Evolutionary conservation across 768 basidiomycete species (phyloP), one percentile per base, ranked within the genome.

Genomic region (Lentinula sp.): DNA sequence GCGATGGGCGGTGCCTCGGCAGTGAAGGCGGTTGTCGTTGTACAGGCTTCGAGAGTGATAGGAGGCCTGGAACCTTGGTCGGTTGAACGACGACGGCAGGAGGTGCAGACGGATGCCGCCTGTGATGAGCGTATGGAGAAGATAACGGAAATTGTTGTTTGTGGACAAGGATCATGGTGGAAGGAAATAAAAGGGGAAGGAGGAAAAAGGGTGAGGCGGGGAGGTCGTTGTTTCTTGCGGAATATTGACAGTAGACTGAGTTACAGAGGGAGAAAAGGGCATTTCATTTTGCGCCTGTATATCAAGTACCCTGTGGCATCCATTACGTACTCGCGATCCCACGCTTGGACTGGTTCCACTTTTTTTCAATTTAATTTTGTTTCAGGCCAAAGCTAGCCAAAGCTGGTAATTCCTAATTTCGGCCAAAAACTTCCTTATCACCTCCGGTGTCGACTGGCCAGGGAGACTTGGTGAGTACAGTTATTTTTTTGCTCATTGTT

Each of bases 21-120:
- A 74, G 76, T 32, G 72, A 69, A 0, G 70, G 76, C n/a, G 68
- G 70, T 20, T 69, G 76, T 56, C 76, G 74, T 32, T 71, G 73
- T 46, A 65, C 57, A 12, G 85, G 85, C 77, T 85, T 87, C 58
- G 87, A 83, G 54, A 91, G 78, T 52, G 85, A 81, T 56, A 91
- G 80, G 8, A 91, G 79, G 69, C 90, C 90, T 0, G 89, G 90
- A 0, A 84, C 88, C 59, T 81, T 80, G 12, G 90, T 89, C 3
- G 90, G 84, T 70, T 88, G 87, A 4, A 88, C 84, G 62, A 85
- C 78, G 66, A 87, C 82, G 39, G 84, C 79, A 0, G 84, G 82
- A 7, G 86, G 86, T 0, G 89, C 88, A 0, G 89, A 90, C 18
- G 88, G 85, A 68, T 85, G 82, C 58, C 90, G 79, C 62, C 83